phyloP scores from a whole-genome alignment of 2,329 filamentous ascomycete genomes.

The Cladosporium sp. region DNA sequence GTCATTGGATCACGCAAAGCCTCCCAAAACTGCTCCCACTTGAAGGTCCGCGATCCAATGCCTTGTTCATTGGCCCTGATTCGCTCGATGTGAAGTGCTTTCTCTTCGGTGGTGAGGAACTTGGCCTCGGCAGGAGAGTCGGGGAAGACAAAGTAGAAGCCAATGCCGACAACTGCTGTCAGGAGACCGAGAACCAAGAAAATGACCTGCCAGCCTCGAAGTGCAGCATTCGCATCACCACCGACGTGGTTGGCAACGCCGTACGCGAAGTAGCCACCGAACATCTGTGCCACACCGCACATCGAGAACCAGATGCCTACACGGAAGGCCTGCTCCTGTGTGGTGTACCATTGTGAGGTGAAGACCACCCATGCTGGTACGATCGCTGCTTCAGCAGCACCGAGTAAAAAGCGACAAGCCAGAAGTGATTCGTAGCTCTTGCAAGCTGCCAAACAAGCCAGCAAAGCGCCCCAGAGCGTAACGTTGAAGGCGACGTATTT shows the following conservation, averaged over 20 bases:
- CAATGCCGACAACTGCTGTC: conserved; percentile 22
- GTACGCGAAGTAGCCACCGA: conserved; percentile 42
- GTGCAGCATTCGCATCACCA: conserved; percentile 3
- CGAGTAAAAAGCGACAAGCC: conserved; percentile 55
- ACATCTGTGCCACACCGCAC: conserved; percentile 40
- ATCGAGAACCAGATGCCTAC: conserved; percentile 35
- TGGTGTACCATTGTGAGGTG: conserved; percentile 48
- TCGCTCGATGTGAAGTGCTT: conserved; percentile 49
- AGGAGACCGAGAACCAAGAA: conserved; percentile 25
- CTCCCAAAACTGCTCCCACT: conserved; percentile 54
- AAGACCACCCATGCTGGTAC: conserved; percentile 59
- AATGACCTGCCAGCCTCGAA: conserved; percentile 28
- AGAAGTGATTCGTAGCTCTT: conserved; percentile 53
- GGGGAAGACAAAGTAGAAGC: conserved; percentile 39
- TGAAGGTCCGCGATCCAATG: conserved; percentile 48
- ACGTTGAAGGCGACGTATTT: conserved; percentile 25
- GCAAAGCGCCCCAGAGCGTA: conserved; percentile 22
- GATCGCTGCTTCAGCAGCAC: conserved; percentile 57
- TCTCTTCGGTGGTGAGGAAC: conserved; percentile 57
- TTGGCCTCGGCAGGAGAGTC: conserved; percentile 63
- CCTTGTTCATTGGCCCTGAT: conserved; percentile 46
- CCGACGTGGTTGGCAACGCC: conserved; percentile 35
- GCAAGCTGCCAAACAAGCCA: conserved; percentile 35
- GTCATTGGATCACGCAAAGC: conserved; percentile 63
- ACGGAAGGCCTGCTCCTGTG: conserved; percentile 37